Evolutionary conservation across 306 rosid species (phyloP).

Genomic region (Trifolium dubium): DNA sequence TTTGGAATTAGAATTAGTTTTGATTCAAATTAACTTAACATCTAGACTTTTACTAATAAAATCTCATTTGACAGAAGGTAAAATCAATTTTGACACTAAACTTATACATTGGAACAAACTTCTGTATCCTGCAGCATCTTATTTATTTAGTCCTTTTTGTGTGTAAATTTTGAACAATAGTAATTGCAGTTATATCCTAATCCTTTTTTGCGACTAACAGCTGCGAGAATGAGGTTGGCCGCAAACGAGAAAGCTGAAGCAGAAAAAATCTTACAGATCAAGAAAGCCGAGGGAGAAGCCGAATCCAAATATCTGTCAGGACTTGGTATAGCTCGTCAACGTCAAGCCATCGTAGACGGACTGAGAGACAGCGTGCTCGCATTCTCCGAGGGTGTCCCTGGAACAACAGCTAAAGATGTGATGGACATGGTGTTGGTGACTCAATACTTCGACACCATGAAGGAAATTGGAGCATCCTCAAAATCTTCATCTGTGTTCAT

Average conservation of each 20-base stretch:
- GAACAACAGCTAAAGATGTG: conserved; percentile 69
- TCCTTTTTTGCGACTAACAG: conserved; percentile 35
- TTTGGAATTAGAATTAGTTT: background rate
- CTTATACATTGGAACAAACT: background rate
- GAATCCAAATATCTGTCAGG: conserved; percentile 78
- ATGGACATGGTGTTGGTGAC: conserved; percentile 84
- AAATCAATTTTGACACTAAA: no score
- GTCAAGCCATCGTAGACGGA: conserved; percentile 84
- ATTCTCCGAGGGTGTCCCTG: conserved; percentile 68
- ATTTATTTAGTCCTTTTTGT: background rate
- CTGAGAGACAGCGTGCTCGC: conserved; percentile 71
- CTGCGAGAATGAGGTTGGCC: conserved; percentile 70
- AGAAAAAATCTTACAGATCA: conserved; percentile 70
- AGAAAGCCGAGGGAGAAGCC: conserved; percentile 79
- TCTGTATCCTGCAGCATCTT: background rate
- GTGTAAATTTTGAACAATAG: background rate
- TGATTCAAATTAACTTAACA: background rate
- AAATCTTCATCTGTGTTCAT: conserved; percentile 73
- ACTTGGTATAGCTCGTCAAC: conserved; percentile 77
- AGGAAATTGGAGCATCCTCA: conserved; percentile 83
- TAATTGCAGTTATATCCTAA: conserved; percentile 4
- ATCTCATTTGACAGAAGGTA: background rate
- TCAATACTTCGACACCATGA: conserved; percentile 81
- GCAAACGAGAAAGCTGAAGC: conserved; percentile 81
- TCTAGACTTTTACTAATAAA: background rate